Percentiles rank a stretch among this genome's conserved stretches.
Evolutionary conservation across 108 stramenopile genomes (phyloP).

Genomic region (Skeletonema grethae): DNA sequence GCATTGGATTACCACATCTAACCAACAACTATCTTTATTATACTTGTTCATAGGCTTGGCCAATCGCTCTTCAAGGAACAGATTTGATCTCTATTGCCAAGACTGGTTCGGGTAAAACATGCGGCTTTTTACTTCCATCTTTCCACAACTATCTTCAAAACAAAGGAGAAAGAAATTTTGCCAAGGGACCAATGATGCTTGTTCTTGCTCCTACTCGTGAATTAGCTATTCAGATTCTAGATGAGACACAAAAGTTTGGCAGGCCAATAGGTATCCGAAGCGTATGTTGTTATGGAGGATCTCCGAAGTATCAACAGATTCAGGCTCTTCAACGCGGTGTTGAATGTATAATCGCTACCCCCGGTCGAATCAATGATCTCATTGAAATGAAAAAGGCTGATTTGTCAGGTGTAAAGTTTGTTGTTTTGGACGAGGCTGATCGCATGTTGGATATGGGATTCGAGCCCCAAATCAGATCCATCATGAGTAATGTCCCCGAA

Average conservation of each 20-base stretch:
- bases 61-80: conserved; percentile 83
- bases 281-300: conserved; percentile 97
- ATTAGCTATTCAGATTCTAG: conserved; percentile 96
- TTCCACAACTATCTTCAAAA: conserved; percentile 78
- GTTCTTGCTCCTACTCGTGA: conserved; percentile 98
- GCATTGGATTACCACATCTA: not conserved
- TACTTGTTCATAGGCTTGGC: conserved; percentile 66
- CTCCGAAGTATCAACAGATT: conserved; percentile 92
- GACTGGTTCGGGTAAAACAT: conserved; percentile 96
- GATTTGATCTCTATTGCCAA: conserved; percentile 99
- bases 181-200: conserved; percentile 69
- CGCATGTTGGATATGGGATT: conserved; percentile 98
- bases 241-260: conserved; percentile 96
- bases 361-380: conserved; percentile 97
- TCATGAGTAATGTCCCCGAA: conserved; percentile 84
- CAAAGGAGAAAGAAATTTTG: conserved; percentile 30
- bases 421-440: conserved; percentile 96
- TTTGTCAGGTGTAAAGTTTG: conserved; percentile 78
- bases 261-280: conserved; percentile 90
- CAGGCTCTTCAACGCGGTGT: conserved; percentile 84
- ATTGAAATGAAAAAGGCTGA: conserved; percentile 93
- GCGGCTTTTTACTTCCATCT: conserved; percentile 95
- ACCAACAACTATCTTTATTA: conserved; percentile 9
- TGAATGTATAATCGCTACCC: conserved; percentile 95
- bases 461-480: conserved; percentile 98